Evolutionary conservation across 768 basidiomycete genomes (phyloP), one percentile per base, ranked within the genome.

Genomic region (Phallus indusiatus): DNA sequence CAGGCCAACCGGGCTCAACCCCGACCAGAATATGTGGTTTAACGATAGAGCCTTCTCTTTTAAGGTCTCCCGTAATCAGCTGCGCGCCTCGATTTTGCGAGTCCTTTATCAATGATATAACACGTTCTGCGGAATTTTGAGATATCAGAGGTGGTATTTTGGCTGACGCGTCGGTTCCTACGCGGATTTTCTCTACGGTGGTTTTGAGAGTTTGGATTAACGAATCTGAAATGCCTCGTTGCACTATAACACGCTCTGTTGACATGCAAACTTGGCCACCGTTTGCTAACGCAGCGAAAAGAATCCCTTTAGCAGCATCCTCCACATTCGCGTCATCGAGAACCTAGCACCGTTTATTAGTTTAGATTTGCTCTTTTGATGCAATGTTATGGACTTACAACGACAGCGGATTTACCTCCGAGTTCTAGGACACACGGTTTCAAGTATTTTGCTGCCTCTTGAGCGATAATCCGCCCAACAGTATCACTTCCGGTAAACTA

Each of bases 361-460:
- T 9, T 12, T 28, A 22, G 9, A 9, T 6, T 37, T 55, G n/a
- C 6, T 0, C 7, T 42, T 37, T 7, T 17, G 17, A 7, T 42
- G 12, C 50, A 7, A n/a, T 51, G 3, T 20, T n/a, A 16, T 22
- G 34, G 36, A 68, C 78, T 56, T 48, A 82, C 78, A 24, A 82
- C 68, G 1, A 74, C 74, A 2, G 81, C 80, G 3, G 79, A 70
- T 63, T 82, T 82, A 10, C 81, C 79, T 17, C 81, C 81, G 0
- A 83, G 73, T 62, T 84, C 81, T n/a, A 84, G 67, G 6, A 82
- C 72, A 55, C 78, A 78, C 9, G 81, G 79, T 62, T 82, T 84
- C 18, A 82, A 68, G 61, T 79, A 64, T 61, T 80, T 81, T 7
- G 80, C 81, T n/a, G 81, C 80, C 66, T 81, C 79, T 7, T 67